Base-by-base conservation (phyloP, 257 asterid genomes). In the Ligustrum vulgare region DNA sequence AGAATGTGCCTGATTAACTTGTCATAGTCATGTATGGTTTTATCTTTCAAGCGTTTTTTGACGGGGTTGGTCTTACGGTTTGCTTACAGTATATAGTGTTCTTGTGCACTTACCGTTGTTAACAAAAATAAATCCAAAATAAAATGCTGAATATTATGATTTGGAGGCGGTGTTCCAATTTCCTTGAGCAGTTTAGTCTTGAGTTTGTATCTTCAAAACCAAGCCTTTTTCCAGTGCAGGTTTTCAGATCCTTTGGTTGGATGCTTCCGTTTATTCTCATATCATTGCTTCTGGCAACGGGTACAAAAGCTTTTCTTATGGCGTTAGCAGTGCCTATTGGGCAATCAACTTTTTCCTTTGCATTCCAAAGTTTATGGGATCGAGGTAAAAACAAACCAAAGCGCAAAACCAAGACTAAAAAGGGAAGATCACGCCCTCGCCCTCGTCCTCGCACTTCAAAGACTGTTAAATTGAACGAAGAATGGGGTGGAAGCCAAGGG, bases 291-390 rank as follows among this genome's bases (percentile, higher is more conserved):
- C 72, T 93, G 16, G 79, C 86, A 16, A 87, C 83, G 36, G 99
- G 96, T 62, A 89, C 72, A n/a, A 91, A 91, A 84, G 92, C 99
- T 70, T 91, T 94, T 82, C 94, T 90, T 45, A 4, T 92, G 84
- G 90, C 98, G 43, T 77, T 91, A 70, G 89, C 93, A 58, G 75
- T 89, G 32, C 90, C 97, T 15, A 31, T 94, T 31, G 89, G 89
- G 28, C 94, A 87, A 47, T 92, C 98, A 5, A 90, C 93, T 13
- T 68, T 94, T 69, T 75, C 89, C 25, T 92, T 92, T 77, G 91
- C 92, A 22, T 60, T 89, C 49, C 77, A 84, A 71, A 86, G 76
- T 85, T 75, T 78, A 70, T 79, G 72, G 75, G 78, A 74, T 15
- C 34, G 35, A 34, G 71, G 23, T 70, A 75, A 75, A 74, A 66